Base-by-base conservation (phyloP, 139 green algal species). In the Ulvella scutata region DNA sequence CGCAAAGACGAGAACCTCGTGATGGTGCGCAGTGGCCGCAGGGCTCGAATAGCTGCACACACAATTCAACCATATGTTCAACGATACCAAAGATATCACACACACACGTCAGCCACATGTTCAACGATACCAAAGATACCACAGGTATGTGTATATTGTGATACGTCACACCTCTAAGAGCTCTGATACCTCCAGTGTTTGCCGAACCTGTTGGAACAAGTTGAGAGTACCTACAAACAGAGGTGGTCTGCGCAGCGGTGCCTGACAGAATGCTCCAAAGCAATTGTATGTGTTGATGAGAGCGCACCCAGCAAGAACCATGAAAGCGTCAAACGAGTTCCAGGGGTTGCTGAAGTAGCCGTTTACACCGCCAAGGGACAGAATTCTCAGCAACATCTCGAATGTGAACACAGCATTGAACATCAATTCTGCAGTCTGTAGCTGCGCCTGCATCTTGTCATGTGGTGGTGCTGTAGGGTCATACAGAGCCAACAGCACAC, bases 11-110 rank as follows among this genome's bases (percentile, higher is more conserved):
- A 73, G 77, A 91, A 91, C 7, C 90, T 81, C 2, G 87, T 90
- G 79, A 96, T 92, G 75, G 89, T 93, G 29, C 90, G 80, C 60
- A 96, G 83, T 43, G 88, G 88, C 28, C 90, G 78, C 76, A 96
- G 77, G 34, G 87, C 86, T 2, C 88, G 76, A 73, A 94, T 73
- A 13, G 89, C n/a, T n/a, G n/a, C n/a, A n/a, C n/a, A n/a, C n/a
- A n/a, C n/a, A n/a, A n/a, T n/a, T n/a, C n/a, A n/a, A n/a, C n/a
- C n/a, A n/a, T n/a, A n/a, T n/a, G n/a, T n/a, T n/a, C n/a, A n/a
- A n/a, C n/a, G n/a, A n/a, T n/a, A n/a, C n/a, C n/a, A n/a, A n/a
- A n/a, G n/a, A n/a, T n/a, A n/a, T n/a, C n/a, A n/a, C n/a, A n/a
- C n/a, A n/a, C n/a, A n/a, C n/a, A n/a, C n/a, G n/a, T n/a, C n/a